phyloP scores from a whole-genome alignment of 1,284 basidiomycete species.

The Melampsora larici-populina region DNA sequence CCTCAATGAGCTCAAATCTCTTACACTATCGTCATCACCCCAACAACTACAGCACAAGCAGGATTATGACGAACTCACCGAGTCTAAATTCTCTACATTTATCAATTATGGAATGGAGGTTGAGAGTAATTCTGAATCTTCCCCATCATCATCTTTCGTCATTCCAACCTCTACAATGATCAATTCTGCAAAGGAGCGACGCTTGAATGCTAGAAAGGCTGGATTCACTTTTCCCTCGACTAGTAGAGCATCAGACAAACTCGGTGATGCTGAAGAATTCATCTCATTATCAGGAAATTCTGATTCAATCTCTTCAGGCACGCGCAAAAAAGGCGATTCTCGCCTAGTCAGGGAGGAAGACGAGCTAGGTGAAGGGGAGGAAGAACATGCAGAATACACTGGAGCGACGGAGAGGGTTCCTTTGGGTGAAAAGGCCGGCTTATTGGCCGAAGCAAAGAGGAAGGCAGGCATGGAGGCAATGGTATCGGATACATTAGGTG shows the following conservation, averaged over 20 bases:
- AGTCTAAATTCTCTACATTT: slow-evolving; percentile 23
- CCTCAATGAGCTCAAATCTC: slow-evolving; percentile 41
- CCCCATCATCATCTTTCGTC: slow-evolving; percentile 49
- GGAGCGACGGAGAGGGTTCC: slow-evolving; percentile 80
- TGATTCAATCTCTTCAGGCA: slow-evolving; percentile 46
- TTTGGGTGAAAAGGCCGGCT: slow-evolving; percentile 77
- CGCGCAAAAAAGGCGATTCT: slow-evolving; percentile 62
- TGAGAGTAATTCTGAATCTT: slow-evolving; percentile 22
- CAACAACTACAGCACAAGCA: background rate
- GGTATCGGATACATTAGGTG: slow-evolving; percentile 75
- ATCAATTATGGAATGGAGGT: slow-evolving; percentile 10
- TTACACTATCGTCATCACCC: slow-evolving; percentile 18
- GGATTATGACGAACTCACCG: slow-evolving; percentile 13
- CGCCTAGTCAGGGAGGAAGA: slow-evolving; percentile 85
- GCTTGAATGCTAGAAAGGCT: slow-evolving; percentile 60
- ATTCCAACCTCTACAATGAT: slow-evolving; percentile 77
- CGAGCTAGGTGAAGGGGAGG: slow-evolving; percentile 85
- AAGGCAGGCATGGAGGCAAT: slow-evolving; percentile 76
- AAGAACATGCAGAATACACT: slow-evolving; percentile 85
- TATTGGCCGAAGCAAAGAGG: slow-evolving; percentile 67
- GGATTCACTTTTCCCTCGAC: slow-evolving; percentile 38
- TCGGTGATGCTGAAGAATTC: slow-evolving; percentile 64
- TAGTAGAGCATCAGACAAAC: background rate
- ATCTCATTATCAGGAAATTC: slow-evolving; percentile 69
- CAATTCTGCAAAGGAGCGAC: slow-evolving; percentile 70